Conservation (phyloP, 495 filamentous ascomycete species). For the Penicillium cosmopolitanum region DNA sequence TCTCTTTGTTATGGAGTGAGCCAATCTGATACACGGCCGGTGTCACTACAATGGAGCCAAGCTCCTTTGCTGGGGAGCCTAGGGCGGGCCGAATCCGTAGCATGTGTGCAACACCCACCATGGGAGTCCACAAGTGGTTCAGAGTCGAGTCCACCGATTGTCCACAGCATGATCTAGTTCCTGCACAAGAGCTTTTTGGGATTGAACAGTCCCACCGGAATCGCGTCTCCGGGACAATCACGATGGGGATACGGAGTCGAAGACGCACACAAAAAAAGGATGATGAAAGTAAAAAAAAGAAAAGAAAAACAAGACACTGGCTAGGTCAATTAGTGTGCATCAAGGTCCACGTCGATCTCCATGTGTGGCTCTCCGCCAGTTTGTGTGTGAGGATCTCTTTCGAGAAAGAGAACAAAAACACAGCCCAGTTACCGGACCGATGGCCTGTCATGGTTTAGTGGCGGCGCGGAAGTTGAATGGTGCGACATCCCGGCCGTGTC, state of each 20-base stretch:
- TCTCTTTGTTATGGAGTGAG: constrained; percentile 10
- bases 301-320: not conserved
- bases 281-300: not conserved
- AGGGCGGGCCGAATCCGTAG: constrained; percentile 27
- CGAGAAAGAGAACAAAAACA: not conserved
- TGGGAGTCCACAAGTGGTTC: constrained; percentile 1
- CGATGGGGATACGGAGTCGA: not conserved
- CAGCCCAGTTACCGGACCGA: constrained; percentile 11
- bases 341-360: constrained; percentile 3
- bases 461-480: not conserved
- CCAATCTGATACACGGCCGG: constrained; percentile 20
- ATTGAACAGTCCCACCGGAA: not conserved
- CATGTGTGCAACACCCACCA: constrained; percentile 2
- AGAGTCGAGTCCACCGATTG: not conserved
- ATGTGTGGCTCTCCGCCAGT: constrained; percentile 1
- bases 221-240: constrained; percentile 6
- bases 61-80: not conserved
- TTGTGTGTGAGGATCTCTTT: not conserved
- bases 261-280: not conserved
- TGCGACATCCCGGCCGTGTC: constrained; percentile 5
- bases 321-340: constrained; percentile 1
- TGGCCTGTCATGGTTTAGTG: constrained; percentile 22
- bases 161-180: not conserved
- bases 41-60: not conserved
- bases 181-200: constrained; percentile 1